Base-by-base conservation (phyloP, 257 asterid species). In the Solanum paucissectum region DNA sequence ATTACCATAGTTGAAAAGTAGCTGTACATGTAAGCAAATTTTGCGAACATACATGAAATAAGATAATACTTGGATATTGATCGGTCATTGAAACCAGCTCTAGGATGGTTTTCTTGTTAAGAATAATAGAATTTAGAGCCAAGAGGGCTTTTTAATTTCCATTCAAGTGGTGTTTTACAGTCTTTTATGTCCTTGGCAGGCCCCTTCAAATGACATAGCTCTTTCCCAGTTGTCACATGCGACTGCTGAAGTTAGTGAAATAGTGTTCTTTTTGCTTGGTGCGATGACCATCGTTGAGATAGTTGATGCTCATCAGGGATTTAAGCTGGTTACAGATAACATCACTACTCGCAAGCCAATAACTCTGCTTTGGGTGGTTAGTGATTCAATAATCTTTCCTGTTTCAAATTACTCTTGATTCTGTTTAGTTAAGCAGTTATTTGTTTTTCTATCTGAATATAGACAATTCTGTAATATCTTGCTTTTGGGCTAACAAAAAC, bases 261-360 rank as follows among this genome's bases (percentile, higher is more conserved):
- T 97, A 73, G 99, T 97, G 79, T 96, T 97, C 90, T 97, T 97
- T 92, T 83, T 97, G 93, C 96, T 97, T 68, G 99, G 99, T 88
- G 99, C 99, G 42, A 97, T 97, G 99, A 96, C 99, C 81, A 95
- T 95, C 76, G 99, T 97, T 60, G 99, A 97, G 95, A 97, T 97
- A 86, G 93, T 95, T 77, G 99, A 97, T 90, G 96, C 99, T 86
- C 99, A 97, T 93, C 99, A 94, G 94, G 99, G 99, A 87, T 97
- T 97, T 92, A 97, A 97, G 94, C 90, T 97, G 87, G 96, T 97
- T 87, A 96, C 99, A 1, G 99, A 97, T 90, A 95, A 92, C 91
- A 97, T 97, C 88, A 97, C 98, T 86, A 96, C 99, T 83, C 98
- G 99, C 88, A 95, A 94, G 84, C 99, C 98, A 83, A 93, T 89